Conservation (phyloP, 306 rosid genomes). For the Clitoria ternatea region DNA sequence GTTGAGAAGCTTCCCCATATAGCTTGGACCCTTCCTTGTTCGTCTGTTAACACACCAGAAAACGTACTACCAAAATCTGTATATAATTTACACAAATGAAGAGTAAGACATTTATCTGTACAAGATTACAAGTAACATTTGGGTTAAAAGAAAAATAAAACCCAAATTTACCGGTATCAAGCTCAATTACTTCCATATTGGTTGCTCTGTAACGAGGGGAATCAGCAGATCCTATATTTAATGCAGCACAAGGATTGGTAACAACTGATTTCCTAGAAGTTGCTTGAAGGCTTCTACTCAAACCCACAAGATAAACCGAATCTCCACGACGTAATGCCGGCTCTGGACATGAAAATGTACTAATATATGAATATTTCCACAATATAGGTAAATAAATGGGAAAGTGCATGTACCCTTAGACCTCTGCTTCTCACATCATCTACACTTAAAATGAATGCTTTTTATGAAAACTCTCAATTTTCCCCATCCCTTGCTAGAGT, state of each 20-base stretch:
- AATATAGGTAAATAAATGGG: neutral
- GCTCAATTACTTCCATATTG: conserved; percentile 97
- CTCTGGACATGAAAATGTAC: conserved; percentile 47
- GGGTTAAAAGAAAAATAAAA: neutral
- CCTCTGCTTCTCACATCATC: conserved; percentile 9
- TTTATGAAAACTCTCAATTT: conserved; percentile 1
- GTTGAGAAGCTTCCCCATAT: conserved; percentile 99
- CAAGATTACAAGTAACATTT: conserved; percentile 11
- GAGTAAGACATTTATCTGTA: conserved; percentile 12
- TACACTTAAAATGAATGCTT: neutral
- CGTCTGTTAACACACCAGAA: conserved; percentile 92
- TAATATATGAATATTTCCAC: neutral
- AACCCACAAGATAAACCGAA: conserved; percentile 89
- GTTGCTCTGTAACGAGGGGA: conserved; percentile 92
- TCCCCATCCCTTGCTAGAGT: neutral
- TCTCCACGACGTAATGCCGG: conserved; percentile 86
- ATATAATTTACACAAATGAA: neutral
- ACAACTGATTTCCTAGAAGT: conserved; percentile 96
- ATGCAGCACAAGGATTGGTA: conserved; percentile 89
- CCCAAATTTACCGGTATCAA: conserved; percentile 74
- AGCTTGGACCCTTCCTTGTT: conserved; percentile 91
- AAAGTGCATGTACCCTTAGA: conserved; percentile 15
- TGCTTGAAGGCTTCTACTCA: conserved; percentile 98
- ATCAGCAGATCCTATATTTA: conserved; percentile 90
- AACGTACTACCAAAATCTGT: conserved; percentile 94